Evolutionary conservation across 225 moss, liverwort and hornwort species (phyloP).

Genomic region (Sphagnum tenellum): DNA sequence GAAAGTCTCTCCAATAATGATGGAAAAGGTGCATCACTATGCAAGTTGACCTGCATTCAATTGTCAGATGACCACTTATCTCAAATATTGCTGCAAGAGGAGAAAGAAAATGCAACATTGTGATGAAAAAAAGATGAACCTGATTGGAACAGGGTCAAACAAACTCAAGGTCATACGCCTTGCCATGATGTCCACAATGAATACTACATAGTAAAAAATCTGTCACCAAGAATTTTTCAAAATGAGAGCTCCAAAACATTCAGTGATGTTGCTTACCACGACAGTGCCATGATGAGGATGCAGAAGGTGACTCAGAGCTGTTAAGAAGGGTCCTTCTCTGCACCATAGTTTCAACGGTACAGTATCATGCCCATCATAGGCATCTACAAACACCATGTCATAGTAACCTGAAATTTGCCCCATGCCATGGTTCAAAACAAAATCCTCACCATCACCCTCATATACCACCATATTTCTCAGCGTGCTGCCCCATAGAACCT

Average conservation of each 20-base stretch:
- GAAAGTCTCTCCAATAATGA: constrained; percentile 61
- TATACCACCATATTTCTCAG: constrained; percentile 45
- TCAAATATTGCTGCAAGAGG: not conserved
- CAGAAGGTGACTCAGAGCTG: constrained; percentile 44
- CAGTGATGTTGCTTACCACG: constrained; percentile 40
- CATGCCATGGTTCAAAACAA: constrained; percentile 34
- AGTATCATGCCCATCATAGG: constrained; percentile 79
- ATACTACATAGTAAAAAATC: no score
- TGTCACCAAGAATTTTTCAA: no score
- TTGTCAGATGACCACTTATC: not conserved
- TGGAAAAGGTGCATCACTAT: constrained; percentile 82
- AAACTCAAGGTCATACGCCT: no score
- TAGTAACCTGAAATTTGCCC: constrained; percentile 28
- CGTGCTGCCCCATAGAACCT: constrained; percentile 48
- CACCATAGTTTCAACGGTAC: constrained; percentile 72
- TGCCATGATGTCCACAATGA: no score
- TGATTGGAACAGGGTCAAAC: no score
- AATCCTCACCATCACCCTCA: constrained; percentile 71
- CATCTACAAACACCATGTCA: constrained; percentile 88
- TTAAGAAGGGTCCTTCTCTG: constrained; percentile 57
- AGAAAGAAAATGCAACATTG: not conserved
- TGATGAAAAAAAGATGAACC: no score
- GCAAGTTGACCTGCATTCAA: constrained; percentile 69
- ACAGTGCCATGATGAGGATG: constrained; percentile 80
- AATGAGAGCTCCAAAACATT: no score